Evolutionary conservation across 495 filamentous ascomycete species (phyloP).

Genomic region (Geopyxis carbonaria): DNA sequence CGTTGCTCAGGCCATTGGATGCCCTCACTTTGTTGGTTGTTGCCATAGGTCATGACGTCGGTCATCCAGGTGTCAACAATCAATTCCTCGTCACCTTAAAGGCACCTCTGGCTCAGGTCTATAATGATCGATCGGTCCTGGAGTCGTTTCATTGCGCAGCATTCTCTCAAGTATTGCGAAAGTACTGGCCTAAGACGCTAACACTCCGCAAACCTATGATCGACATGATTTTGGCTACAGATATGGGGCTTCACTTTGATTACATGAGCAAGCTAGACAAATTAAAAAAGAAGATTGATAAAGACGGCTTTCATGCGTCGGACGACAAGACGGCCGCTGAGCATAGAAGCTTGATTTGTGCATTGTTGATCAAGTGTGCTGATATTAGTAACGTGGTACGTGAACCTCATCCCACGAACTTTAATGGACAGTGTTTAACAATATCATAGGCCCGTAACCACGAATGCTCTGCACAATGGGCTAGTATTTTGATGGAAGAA

Average conservation of each 20-base stretch:
- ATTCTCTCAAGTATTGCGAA: conserved; percentile 85
- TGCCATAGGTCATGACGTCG: conserved; percentile 93
- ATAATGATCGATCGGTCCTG: conserved; percentile 92
- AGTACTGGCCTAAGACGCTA: conserved; percentile 67
- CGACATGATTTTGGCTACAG: conserved; percentile 84
- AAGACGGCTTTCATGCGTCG: conserved; percentile 41
- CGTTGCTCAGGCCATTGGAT: conserved; percentile 65
- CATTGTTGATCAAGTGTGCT: conserved; percentile 88
- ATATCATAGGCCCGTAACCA: conserved; percentile 55
- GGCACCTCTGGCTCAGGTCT: conserved; percentile 87
- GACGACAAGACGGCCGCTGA: conserved; percentile 49
- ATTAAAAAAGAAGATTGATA: conserved; percentile 56
- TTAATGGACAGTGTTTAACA: conserved; percentile 20
- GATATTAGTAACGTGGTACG: conserved; percentile 95
- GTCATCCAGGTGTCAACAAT: conserved; percentile 96
- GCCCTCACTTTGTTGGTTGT: conserved; percentile 78
- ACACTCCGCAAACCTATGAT: conserved; percentile 81
- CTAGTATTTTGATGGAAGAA: conserved; percentile 77
- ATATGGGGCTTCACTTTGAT: conserved; percentile 92
- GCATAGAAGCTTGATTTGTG: conserved; percentile 62
- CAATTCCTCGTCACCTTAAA: conserved; percentile 85
- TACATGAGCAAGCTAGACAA: conserved; percentile 75
- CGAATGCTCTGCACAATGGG: conserved; percentile 69
- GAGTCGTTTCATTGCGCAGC: conserved; percentile 97
- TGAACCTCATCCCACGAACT: conserved; percentile 10